phyloP scores from a whole-genome alignment of 805 yeast genomes.

The Schizosaccharomyces cryophilus region DNA sequence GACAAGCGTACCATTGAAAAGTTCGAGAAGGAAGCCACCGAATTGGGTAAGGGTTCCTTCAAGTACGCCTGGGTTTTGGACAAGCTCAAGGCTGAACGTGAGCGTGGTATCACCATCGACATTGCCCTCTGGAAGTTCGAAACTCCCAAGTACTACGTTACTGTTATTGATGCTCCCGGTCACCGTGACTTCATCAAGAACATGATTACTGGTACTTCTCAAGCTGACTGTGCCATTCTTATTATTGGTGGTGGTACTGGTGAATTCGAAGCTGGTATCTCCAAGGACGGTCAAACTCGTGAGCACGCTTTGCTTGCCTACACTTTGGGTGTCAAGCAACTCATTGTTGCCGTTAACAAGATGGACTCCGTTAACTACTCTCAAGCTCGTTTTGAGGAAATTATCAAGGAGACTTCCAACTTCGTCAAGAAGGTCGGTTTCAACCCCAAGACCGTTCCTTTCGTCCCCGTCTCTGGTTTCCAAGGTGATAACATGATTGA shows the following conservation, averaged over 20 bases:
- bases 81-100: conserved; percentile 87
- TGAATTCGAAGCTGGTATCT: conserved; percentile 90
- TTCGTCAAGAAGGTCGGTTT: conserved; percentile 69
- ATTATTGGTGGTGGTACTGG: conserved; percentile 82
- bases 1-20: conserved; percentile 97
- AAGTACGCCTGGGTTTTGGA: conserved; percentile 95
- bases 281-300: conserved; percentile 86
- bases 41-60: conserved; percentile 76
- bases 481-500: conserved; percentile 87
- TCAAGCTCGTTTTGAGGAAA: conserved; percentile 57
- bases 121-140: conserved; percentile 83
- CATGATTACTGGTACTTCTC: conserved; percentile 88
- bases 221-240: conserved; percentile 78
- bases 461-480: conserved; percentile 84
- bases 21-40: conserved; percentile 95
- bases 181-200: conserved; percentile 92
- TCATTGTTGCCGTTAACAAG: conserved; percentile 85
- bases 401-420: conserved; percentile 49
- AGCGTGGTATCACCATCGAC: conserved; percentile 91
- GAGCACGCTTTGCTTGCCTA: conserved; percentile 89
- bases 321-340: conserved; percentile 91
- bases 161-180: conserved; percentile 89
- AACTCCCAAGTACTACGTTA: conserved; percentile 70
- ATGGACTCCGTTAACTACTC: conserved; percentile 85
- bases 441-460: conserved; percentile 60